Base-by-base conservation (phyloP, 2,329 filamentous ascomycete genomes). In the Anisogramma anomala region DNA sequence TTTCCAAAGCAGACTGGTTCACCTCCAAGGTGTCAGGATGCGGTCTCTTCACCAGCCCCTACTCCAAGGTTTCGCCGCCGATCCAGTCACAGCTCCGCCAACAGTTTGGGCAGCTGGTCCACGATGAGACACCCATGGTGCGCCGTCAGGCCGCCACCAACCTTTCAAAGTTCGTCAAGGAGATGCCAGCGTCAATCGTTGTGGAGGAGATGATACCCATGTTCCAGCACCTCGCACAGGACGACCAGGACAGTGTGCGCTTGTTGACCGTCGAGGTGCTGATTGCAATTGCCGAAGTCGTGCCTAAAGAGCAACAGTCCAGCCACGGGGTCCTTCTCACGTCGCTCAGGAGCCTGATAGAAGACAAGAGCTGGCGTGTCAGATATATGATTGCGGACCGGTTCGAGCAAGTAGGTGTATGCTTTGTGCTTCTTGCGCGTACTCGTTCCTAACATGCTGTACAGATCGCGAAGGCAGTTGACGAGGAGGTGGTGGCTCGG, bases 1-100 rank as follows among this genome's bases (percentile, higher is more conserved):
- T 98, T 48, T 93, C 91, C 51, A 98, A 96, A 74, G 91, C 91
- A 65, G 91, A 98, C 67, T 98, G 91, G 91, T 98, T 98, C 65
- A 98, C 91, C 43, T 96, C 91, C 50, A 98, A 96, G 69, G 91
- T 98, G 50, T 98, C 91, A 23, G 91, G 89, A 48, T 94, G 89
- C 50, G 91, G 91, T 49, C 82, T 98, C 49, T 98, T 89, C 69
- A 91, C 84, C 60, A 77, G 80, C 36, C 89, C 91, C 50, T 98
- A 98, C 71, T 82, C 80, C 56, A 94, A 93, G 70, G 86, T 91
- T 46, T 82, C 86, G 41, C 74, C 82, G 38, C 73, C 79, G n/a
- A 78, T 88, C 52, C 91, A 98, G 67, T 86, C 94, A 66, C 82
- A 81, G 54, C 79, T 98, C 45, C 78, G 91, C 57, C 82, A 89